Base-by-base conservation (phyloP, 2,329 filamentous ascomycete species). In the Apiospora koreana region DNA sequence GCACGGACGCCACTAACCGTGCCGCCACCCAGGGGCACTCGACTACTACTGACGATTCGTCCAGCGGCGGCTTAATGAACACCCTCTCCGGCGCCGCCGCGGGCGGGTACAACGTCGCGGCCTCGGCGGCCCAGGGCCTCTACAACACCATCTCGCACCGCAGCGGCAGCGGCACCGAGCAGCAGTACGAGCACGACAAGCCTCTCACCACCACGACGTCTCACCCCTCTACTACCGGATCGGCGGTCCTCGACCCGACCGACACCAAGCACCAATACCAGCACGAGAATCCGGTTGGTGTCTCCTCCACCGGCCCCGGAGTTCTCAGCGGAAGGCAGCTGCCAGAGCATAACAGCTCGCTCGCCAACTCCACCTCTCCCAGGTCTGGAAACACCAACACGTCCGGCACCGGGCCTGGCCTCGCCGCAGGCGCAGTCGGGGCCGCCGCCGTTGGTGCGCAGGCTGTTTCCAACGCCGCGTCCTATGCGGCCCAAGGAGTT, bases 31-130 rank as follows among this genome's bases (percentile, higher is more conserved):
- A 35, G 35, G 35, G 35, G 4, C 7, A 68, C 62, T 7, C 69
- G 65, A 1, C 73, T 76, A 6, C 71, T 65, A 54, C 35, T 35
- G 35, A 3, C 35, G 35, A 3, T 35, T 35, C 25, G 9, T 73
- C 75, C 31, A 71, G 72, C 25, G 75, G 75, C 35, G 72, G 69
- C 1, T 6, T 76, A 12, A 71, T 69, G 12, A 72, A 48, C 21
- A 54, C 73, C n/a, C 68, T 73, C 5, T 72, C 70, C 0, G 74
- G 50, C 14, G 69, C 62, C 14, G 69, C 70, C 18, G 70, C 69
- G 1, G 73, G 71, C 28, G 62, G 62, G 0, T 41, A 43, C 64
- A 35, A 18, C 64, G 64, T n/a, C 38, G 64, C 38, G 38, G 25
- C 42, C 42, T 31, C 42, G 16, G 25, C 28, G 25, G 42, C 65